Conservation (phyloP, 225 moss, liverwort and hornwort genomes). For the Marchantia paleacea region DNA sequence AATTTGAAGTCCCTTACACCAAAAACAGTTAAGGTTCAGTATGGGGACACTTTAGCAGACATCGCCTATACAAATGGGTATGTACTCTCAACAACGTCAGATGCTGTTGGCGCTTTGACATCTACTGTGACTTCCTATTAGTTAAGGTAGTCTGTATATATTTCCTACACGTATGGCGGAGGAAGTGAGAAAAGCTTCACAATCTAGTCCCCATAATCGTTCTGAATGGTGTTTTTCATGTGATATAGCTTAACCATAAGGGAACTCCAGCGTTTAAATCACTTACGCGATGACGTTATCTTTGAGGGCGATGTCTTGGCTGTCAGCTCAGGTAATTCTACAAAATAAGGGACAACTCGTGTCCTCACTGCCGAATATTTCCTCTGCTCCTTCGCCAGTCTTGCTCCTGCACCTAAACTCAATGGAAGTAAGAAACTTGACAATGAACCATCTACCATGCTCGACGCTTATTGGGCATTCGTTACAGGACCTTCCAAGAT, state of each 20-base stretch:
- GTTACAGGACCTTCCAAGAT: constrained; percentile 48
- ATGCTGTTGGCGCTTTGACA: not conserved
- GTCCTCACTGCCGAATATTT: not conserved
- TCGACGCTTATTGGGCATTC: not conserved
- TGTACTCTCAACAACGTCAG: constrained; percentile 11
- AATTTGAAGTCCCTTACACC: constrained; percentile 45
- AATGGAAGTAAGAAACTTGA: not conserved
- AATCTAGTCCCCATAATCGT: not conserved
- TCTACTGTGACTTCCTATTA: no score
- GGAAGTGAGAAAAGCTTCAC: not conserved
- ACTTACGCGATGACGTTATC: constrained; percentile 69
- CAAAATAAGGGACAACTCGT: not conserved
- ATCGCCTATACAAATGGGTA: constrained; percentile 75
- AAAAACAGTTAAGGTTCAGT: constrained; percentile 61
- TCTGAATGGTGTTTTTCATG: constrained; percentile 10
- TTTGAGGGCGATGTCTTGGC: constrained; percentile 91
- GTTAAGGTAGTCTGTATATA: not conserved
- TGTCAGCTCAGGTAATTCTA: constrained; percentile 58
- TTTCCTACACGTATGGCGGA: not conserved
- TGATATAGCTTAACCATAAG: constrained; percentile 54
- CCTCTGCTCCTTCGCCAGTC: not conserved
- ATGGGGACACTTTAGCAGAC: constrained; percentile 78
- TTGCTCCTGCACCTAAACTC: not conserved
- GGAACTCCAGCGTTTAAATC: constrained; percentile 74
- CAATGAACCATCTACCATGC: no score